Percentiles rank a stretch among this genome's conserved stretches.
These are phyloP conservation scores for Hansenula lynferdii DNA, from an alignment of 1,139 yeast genomes.

Conservation along the genomic window DNA sequence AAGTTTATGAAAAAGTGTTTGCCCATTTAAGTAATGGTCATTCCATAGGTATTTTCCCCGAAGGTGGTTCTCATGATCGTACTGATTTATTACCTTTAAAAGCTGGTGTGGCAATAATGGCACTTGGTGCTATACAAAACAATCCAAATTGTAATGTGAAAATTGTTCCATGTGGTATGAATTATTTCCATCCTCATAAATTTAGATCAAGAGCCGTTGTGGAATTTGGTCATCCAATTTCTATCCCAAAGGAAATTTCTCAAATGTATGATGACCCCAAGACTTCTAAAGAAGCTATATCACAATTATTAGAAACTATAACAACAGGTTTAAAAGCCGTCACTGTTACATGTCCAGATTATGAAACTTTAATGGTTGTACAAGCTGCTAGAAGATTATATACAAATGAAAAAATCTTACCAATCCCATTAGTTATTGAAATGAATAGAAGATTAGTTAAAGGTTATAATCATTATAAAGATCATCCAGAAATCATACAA, in stretches of 20 bases:
- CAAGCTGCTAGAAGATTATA: conserved; percentile 93
- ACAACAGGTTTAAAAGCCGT: conserved; percentile 80
- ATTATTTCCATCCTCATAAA: conserved; percentile 93
- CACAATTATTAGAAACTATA: conserved; percentile 61
- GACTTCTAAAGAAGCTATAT: conserved; percentile 69
- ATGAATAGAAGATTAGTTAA: conserved; percentile 80
- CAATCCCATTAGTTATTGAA: conserved; percentile 80
- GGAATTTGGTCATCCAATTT: conserved; percentile 90
- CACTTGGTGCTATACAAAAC: conserved; percentile 81
- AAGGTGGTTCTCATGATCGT: conserved; percentile 96
- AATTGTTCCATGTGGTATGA: conserved; percentile 95
- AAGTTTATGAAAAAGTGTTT: conserved; percentile 78
- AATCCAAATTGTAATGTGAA: conserved; percentile 70
- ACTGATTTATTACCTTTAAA: conserved; percentile 86
- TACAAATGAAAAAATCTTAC: conserved; percentile 69
- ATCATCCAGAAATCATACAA: conserved; percentile 62
- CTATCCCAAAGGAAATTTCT: conserved; percentile 59
- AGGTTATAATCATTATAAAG: conserved; percentile 72
- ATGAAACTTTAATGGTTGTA: conserved; percentile 84
- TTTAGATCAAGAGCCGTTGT: conserved; percentile 93
- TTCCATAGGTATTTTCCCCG: conserved; percentile 95
- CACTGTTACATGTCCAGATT: conserved; percentile 89
- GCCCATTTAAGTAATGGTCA: conserved; percentile 74
- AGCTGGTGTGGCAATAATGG: conserved; percentile 98
- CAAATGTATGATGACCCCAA: conserved; percentile 58